phyloP scores from a whole-genome alignment of 2,329 filamentous ascomycete genomes.

The Claviceps africana region DNA sequence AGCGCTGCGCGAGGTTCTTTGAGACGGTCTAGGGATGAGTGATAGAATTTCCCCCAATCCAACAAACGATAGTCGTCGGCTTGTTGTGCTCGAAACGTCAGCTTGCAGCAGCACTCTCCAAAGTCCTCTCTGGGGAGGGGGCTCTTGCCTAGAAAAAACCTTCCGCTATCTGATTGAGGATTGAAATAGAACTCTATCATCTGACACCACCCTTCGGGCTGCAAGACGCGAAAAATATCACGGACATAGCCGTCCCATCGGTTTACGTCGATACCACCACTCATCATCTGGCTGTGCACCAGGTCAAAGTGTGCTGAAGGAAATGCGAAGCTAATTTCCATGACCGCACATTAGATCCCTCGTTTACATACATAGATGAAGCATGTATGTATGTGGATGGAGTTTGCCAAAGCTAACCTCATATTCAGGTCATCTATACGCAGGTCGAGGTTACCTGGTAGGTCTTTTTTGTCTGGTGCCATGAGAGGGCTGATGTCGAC shows the following conservation, averaged over 20 bases:
- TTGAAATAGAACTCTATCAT: slow-evolving; percentile 81
- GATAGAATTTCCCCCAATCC: slow-evolving; percentile 53
- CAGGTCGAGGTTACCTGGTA: slow-evolving; percentile 52
- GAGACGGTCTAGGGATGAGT: slow-evolving; percentile 44
- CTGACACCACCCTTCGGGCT: slow-evolving; percentile 71
- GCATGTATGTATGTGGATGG: no score
- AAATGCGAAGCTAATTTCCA: slow-evolving; percentile 45
- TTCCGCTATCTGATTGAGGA: slow-evolving; percentile 73
- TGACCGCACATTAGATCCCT: neutral
- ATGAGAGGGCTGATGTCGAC: slow-evolving; percentile 60
- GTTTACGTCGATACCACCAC: slow-evolving; percentile 54
- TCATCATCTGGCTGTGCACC: slow-evolving; percentile 63
- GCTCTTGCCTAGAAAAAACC: slow-evolving; percentile 46
- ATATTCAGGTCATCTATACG: slow-evolving; percentile 61
- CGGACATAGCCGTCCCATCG: slow-evolving; percentile 65
- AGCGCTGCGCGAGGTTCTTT: slow-evolving; percentile 55
- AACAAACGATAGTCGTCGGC: slow-evolving; percentile 39
- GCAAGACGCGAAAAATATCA: slow-evolving; percentile 60
- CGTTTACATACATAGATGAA: neutral
- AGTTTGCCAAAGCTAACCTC: slow-evolving; percentile 27
- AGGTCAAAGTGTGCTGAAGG: slow-evolving; percentile 61
- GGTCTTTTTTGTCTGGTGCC: slow-evolving; percentile 48
- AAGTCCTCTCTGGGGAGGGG: neutral
- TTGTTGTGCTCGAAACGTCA: slow-evolving; percentile 23
- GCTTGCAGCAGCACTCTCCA: neutral